Percentiles rank a stretch among this genome's conserved stretches.
Evolutionary conservation across 768 basidiomycete species (phyloP).

Genomic region (Scleroderma citrinum): DNA sequence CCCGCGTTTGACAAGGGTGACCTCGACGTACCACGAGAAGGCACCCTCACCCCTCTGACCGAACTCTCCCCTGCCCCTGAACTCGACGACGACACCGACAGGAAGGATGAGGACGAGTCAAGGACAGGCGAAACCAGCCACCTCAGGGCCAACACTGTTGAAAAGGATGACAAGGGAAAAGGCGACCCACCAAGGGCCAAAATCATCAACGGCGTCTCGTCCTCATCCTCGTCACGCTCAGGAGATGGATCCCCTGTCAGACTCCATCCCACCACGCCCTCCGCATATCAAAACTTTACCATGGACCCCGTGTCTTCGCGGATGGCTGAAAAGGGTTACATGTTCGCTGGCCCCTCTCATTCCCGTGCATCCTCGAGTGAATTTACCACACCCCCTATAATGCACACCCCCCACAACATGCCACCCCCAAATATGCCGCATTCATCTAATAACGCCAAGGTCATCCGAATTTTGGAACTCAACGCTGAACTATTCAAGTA

Average conservation of each 20-base stretch:
- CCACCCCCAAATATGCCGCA: constrained; percentile 6
- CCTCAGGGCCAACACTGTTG: constrained; percentile 13
- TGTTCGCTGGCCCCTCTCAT: constrained; percentile 19
- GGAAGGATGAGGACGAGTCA: constrained; percentile 33
- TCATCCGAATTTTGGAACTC: constrained; percentile 55
- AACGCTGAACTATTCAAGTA: constrained; percentile 69
- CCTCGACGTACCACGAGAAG: constrained; percentile 34
- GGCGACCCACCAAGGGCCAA: constrained; percentile 7
- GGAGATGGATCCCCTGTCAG: constrained; percentile 16
- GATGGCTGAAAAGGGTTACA: constrained; percentile 13
- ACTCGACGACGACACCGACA: constrained; percentile 36
- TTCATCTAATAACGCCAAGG: constrained; percentile 34
- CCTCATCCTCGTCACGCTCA: constrained; percentile 13
- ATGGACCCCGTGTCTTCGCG: constrained; percentile 15
- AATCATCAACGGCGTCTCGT: constrained; percentile 18
- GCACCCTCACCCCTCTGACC: constrained; percentile 64
- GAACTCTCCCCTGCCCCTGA: constrained; percentile 68
- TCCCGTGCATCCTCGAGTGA: constrained; percentile 24
- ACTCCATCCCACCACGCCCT: constrained; percentile 12
- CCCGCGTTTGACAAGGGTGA: constrained; percentile 25
- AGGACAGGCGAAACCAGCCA: constrained; percentile 12
- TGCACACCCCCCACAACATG: constrained; percentile 21
- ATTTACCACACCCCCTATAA: constrained; percentile 21
- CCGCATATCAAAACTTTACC: constrained; percentile 17
- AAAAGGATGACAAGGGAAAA: constrained; percentile 9